A percentile compares a stretch with the other conserved stretches of the same genome.
Conservation (phyloP, 306 rosid genomes). For the Cucumis hystrix region DNA sequence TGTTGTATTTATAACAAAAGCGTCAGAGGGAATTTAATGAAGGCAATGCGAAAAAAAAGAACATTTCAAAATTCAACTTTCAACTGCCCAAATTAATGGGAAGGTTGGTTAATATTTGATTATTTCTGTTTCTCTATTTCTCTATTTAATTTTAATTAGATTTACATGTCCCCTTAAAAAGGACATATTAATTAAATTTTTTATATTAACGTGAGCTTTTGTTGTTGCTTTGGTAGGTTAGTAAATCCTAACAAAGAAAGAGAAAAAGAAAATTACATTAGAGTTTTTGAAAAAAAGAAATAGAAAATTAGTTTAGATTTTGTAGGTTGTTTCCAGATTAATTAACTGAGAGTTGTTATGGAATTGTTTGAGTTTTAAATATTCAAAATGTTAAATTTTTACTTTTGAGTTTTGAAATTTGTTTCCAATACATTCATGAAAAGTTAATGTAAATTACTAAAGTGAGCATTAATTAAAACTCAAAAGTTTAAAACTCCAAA, state of each 20-base stretch:
- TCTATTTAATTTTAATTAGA: neutral
- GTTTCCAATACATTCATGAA: no score
- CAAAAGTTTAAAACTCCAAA: no score
- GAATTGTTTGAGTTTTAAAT: no score
- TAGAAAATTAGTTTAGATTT: no score
- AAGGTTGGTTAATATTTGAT: neutral
- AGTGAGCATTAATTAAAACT: no score
- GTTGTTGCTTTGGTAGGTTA: neutral
- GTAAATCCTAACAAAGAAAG: neutral
- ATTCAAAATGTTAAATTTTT: no score
- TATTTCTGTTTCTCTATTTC: neutral
- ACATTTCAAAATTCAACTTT: conserved; percentile 20
- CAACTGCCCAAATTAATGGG: conserved; percentile 52
- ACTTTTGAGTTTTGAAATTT: no score
- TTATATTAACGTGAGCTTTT: neutral
- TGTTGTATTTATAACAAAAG: conserved; percentile 9
- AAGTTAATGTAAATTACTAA: no score
- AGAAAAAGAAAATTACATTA: neutral
- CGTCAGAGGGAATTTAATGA: neutral
- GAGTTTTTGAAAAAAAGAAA: no score
- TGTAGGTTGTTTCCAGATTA: no score
- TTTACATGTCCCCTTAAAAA: neutral
- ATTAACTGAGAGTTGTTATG: no score
- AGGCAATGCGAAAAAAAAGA: neutral
- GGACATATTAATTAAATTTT: neutral